Percentiles rank a stretch among this genome's conserved stretches.
Evolutionary conservation across 2,329 filamentous ascomycete genomes (phyloP).

Genomic region (Microthyrium microscopicum): DNA sequence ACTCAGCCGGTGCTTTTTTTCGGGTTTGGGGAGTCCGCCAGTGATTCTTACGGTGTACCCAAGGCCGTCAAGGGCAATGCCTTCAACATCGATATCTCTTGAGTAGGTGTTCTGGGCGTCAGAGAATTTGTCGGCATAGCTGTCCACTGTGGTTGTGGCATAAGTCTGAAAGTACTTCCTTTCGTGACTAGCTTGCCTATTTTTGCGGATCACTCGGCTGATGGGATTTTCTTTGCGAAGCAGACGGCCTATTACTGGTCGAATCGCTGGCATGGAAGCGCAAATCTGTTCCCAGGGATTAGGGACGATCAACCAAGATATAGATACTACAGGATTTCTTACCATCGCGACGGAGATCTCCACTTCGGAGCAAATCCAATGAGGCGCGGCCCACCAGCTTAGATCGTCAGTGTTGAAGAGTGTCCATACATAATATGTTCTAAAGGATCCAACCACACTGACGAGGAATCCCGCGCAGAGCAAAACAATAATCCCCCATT

Average conservation of each 20-base stretch:
- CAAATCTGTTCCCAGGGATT: slow-evolving; percentile 5
- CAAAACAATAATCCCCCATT: slow-evolving; percentile 23
- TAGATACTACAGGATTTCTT: slow-evolving; percentile 14
- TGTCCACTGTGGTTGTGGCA: too few species aligned
- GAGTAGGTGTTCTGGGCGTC: too few species aligned
- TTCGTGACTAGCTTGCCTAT: too few species aligned
- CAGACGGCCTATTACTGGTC: background rate
- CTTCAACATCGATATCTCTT: slow-evolving; percentile 1
- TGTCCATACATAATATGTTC: slow-evolving; percentile 29
- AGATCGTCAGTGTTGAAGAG: slow-evolving; percentile 25
- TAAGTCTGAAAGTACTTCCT: too few species aligned
- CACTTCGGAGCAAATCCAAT: slow-evolving; percentile 29
- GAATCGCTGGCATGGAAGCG: slow-evolving; percentile 7
- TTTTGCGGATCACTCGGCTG: too few species aligned
- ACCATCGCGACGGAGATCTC: slow-evolving; percentile 30
- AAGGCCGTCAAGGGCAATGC: slow-evolving; percentile 1
- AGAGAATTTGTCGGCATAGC: too few species aligned
- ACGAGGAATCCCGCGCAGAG: slow-evolving; percentile 26
- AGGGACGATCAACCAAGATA: too few species aligned
- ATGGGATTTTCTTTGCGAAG: background rate
- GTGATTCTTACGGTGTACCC: slow-evolving; percentile 1
- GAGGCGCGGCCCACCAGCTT: slow-evolving; percentile 27
- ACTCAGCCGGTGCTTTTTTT: too few species aligned
- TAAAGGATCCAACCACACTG: slow-evolving; percentile 23
- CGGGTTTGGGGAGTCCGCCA: too few species aligned